phyloP scores from a whole-genome alignment of 1,284 basidiomycete species.

The Tilletia setariae region DNA sequence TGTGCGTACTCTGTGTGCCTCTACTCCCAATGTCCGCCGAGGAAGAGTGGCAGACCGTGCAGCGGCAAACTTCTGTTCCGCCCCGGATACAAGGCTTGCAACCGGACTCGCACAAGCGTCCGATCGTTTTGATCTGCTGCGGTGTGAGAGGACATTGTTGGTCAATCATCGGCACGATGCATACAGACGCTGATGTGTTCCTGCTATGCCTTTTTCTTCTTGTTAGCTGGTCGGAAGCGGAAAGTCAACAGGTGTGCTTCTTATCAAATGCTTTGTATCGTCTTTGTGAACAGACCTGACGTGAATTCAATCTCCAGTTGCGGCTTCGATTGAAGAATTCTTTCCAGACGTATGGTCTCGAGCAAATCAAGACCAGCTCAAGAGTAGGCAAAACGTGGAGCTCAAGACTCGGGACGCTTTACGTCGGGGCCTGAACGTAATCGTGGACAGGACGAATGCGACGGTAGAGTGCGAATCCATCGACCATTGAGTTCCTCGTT shows the following conservation, averaged over 20 bases:
- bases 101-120: not conserved
- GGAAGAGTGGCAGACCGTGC: not conserved
- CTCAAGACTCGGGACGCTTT: conserved; percentile 13
- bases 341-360: conserved; percentile 22
- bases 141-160: not conserved
- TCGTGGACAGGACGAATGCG: conserved; percentile 28
- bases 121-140: conserved; percentile 1
- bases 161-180: too few species aligned
- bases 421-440: conserved; percentile 18
- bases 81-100: not conserved
- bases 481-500: not conserved
- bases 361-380: conserved; percentile 28
- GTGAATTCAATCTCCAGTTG: conserved; percentile 17
- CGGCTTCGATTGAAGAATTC: conserved; percentile 18
- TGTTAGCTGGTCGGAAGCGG: conserved; percentile 29
- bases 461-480: conserved; percentile 1
- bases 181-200: too few species aligned
- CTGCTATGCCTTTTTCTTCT: too few species aligned
- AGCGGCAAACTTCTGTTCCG: not conserved
- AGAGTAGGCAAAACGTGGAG: conserved; percentile 17
- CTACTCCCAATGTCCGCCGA: not conserved
- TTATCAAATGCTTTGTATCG: not conserved
- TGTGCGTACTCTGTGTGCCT: too few species aligned
- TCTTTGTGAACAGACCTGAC: not conserved
- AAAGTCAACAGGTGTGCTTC: conserved; percentile 27